A percentile compares a stretch with the other conserved stretches of the same genome.
Evolutionary conservation across 495 filamentous ascomycete species (phyloP).

Genomic region (Cenococcum geophilum): DNA sequence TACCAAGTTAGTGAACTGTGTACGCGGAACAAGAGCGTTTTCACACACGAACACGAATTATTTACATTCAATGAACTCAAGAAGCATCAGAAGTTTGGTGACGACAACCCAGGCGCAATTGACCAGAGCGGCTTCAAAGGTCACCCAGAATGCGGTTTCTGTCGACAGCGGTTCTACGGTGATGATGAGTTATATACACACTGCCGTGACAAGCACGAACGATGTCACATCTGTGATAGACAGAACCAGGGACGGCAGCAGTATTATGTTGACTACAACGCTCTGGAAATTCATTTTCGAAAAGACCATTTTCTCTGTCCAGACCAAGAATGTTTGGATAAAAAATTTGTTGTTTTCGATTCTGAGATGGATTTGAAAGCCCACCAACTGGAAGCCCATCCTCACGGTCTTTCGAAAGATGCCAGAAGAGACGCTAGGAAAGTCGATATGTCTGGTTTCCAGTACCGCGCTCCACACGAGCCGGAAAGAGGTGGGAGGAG

Average conservation of each 20-base stretch:
- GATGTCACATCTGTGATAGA: constrained; percentile 90
- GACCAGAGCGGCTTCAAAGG: constrained; percentile 96
- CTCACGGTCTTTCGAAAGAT: constrained; percentile 72
- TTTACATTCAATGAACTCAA: constrained; percentile 74
- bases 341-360: constrained; percentile 97
- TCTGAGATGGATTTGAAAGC: constrained; percentile 90
- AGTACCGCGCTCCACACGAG: constrained; percentile 66
- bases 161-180: constrained; percentile 85
- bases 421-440: constrained; percentile 74
- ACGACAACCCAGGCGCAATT: constrained; percentile 80
- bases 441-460: constrained; percentile 82
- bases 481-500: constrained; percentile 55
- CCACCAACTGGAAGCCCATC: constrained; percentile 73
- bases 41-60: constrained; percentile 96
- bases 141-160: constrained; percentile 92
- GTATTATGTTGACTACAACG: constrained; percentile 83
- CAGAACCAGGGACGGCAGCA: constrained; percentile 61
- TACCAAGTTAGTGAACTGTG: constrained; percentile 64
- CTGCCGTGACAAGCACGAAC: constrained; percentile 86
- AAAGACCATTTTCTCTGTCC: constrained; percentile 80
- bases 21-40: constrained; percentile 92
- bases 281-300: constrained; percentile 76
- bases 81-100: constrained; percentile 83
- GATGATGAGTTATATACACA: constrained; percentile 92
- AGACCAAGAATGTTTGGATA: constrained; percentile 84